These are phyloP conservation scores for Cryptococcus jaspeensis DNA, from an alignment of 1,284 basidiomycete genomes.

Conservation along the genomic window DNA sequence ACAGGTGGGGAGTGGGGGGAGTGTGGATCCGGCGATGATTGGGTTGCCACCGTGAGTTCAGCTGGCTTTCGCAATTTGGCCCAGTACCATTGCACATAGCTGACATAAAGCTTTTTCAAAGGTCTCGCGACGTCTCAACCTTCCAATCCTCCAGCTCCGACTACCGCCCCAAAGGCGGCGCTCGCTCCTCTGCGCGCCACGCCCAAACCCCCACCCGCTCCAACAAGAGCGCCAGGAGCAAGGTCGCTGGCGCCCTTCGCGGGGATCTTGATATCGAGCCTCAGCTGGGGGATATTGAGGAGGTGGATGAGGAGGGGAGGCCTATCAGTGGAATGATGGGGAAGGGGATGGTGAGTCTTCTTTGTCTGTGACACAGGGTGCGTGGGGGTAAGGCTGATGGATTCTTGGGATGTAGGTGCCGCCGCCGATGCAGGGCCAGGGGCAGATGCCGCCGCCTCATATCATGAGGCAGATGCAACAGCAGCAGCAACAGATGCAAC, in stretches of 20 bases:
- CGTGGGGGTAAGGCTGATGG: too few species aligned
- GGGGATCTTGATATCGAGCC: slow-evolving; percentile 23
- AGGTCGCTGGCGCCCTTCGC: slow-evolving; percentile 31
- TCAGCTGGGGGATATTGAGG: slow-evolving; percentile 25
- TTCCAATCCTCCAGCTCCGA: slow-evolving; percentile 15
- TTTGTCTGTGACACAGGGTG: background rate
- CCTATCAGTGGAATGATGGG: background rate
- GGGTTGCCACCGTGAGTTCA: slow-evolving; percentile 28
- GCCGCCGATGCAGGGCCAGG: slow-evolving; percentile 1
- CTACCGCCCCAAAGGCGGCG: too few species aligned
- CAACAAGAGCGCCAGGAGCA: slow-evolving; percentile 11
- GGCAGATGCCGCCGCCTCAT: slow-evolving; percentile 2
- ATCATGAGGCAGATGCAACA: slow-evolving; percentile 12
- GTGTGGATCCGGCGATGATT: too few species aligned
- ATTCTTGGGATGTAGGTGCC: slow-evolving; percentile 1
- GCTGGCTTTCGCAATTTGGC: background rate
- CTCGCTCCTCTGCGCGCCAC: slow-evolving; percentile 7
- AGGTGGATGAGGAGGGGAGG: slow-evolving; percentile 19
- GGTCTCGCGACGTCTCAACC: slow-evolving; percentile 9
- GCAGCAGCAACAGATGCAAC: too few species aligned
- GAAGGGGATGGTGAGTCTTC: slow-evolving; percentile 15
- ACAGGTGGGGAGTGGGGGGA: too few species aligned
- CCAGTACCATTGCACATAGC: too few species aligned
- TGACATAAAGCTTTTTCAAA: background rate
- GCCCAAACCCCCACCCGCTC: slow-evolving; percentile 4